Evolutionary conservation across 2,329 filamentous ascomycete species (phyloP).

Genomic region (Lachnum nothofagi): DNA sequence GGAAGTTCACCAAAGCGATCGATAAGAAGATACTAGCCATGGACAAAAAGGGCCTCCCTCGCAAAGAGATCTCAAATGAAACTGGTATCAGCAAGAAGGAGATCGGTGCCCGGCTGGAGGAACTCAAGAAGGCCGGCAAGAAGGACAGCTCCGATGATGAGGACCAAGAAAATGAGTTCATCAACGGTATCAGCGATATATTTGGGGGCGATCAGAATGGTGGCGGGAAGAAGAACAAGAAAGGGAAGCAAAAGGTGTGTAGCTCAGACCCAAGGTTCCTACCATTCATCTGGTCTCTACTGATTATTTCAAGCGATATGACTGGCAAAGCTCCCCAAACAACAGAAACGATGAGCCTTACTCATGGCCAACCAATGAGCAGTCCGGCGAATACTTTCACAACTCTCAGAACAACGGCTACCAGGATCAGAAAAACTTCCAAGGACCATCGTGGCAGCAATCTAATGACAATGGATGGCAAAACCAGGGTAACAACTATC

Average conservation of each 20-base stretch:
- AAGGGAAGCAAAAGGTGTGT: neutral
- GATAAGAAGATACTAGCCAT: neutral
- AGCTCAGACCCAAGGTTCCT: neutral
- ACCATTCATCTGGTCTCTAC: neutral
- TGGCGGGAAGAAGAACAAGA: neutral
- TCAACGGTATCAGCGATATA: too few species aligned
- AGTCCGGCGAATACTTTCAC: too few species aligned
- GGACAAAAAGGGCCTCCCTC: neutral
- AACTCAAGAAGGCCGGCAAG: constrained; percentile 6
- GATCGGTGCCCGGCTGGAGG: constrained; percentile 14
- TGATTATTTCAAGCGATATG: too few species aligned
- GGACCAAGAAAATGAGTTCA: neutral
- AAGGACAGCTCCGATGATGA: constrained; percentile 1
- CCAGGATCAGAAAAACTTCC: neutral
- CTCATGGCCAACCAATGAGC: neutral
- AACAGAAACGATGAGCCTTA: neutral
- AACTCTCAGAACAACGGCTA: neutral
- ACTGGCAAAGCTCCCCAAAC: neutral
- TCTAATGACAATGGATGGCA: neutral
- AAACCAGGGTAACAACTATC: neutral
- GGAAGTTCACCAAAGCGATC: neutral
- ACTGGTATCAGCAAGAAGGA: constrained; percentile 14
- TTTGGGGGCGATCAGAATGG: neutral
- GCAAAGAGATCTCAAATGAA: constrained; percentile 9
- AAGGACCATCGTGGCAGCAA: too few species aligned